Percentiles rank a stretch among this genome's conserved stretches.
Conservation (phyloP, 73 alveolate species). For the Breviolum minutum region DNA sequence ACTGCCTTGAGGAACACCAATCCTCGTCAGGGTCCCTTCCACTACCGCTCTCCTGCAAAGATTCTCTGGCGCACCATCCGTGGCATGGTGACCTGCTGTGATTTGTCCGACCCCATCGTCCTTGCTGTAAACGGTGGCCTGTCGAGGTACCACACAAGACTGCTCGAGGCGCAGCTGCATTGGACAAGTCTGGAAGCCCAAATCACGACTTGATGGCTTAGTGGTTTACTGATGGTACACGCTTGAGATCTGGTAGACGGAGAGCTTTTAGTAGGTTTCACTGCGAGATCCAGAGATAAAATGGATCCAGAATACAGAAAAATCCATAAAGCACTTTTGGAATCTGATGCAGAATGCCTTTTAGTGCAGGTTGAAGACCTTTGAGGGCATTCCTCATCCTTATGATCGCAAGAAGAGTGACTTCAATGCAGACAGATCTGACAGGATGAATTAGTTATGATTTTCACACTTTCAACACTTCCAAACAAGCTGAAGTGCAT, state of each 20-base stretch:
- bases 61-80: slow-evolving; percentile 98
- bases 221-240: neutral
- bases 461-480: too few species aligned
- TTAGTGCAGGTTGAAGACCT: slow-evolving; percentile 96
- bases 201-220: neutral
- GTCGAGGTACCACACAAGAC: slow-evolving; percentile 98
- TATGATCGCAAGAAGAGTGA: slow-evolving; percentile 96
- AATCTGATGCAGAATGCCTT: neutral
- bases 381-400: slow-evolving; percentile 99
- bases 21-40: slow-evolving; percentile 99
- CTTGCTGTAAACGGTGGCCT: neutral
- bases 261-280: neutral
- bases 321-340: neutral
- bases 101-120: neutral
- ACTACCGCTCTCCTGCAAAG: slow-evolving; percentile 99
- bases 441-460: too few species aligned
- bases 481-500: too few species aligned
- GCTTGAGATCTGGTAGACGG: neutral
- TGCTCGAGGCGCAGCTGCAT: slow-evolving; percentile 99
- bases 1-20: too few species aligned
- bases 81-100: slow-evolving; percentile 19
- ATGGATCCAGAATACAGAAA: neutral
- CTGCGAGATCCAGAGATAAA: neutral
- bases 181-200: slow-evolving; percentile 95
- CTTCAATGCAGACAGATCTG: neutral